Base-by-base conservation (phyloP, 2,329 filamentous ascomycete species). In the Pleoardoris graminearum region DNA sequence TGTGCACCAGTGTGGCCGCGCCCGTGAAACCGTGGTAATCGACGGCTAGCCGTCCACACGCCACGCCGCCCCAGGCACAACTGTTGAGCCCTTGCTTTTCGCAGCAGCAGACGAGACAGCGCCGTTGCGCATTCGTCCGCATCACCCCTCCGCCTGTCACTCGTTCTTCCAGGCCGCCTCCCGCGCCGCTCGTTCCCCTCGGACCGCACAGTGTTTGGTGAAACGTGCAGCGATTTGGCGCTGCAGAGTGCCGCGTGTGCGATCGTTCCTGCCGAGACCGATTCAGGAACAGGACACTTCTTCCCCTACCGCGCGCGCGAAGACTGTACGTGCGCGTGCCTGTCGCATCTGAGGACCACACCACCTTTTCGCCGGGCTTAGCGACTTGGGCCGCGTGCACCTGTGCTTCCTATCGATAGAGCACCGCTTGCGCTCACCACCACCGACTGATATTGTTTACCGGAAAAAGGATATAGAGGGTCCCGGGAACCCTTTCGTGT, bases 141-240 rank as follows among this genome's bases (percentile, higher is more conserved):
- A 30, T 36, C 49, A 27, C 23, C 54, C 30, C 45, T 43, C 48
- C 48, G 47, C 43, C 46, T n/a, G 32, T 42, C 49, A 50, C 48
- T 47, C 50, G 49, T 21, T 53, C 54, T 49, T 16, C 21, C 43
- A n/a, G 42, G 52, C 50, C 21, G n/a, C 30, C 16, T 14, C 14
- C 42, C 30, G 33, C 48, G 21, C 48, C 48, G 30, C 49, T 49
- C 50, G 41, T 44, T 39, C 23, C 39, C 36, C 50, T 45, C 38
- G 47, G 41, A n/a, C 37, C 30, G 25, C 43, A 44, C 55, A 45
- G 67, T 66, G 66, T 68, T 69, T 69, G 63, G 66, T 71, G 68
- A 71, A 70, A 71, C 68, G 59, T 55, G 58, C 62, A 66, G 52
- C 62, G 66, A 59, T 60, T 68, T 60, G 55, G 43, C 51, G 35